Conservation (phyloP, 2,329 filamentous ascomycete genomes). For the Botrytis elliptica region DNA sequence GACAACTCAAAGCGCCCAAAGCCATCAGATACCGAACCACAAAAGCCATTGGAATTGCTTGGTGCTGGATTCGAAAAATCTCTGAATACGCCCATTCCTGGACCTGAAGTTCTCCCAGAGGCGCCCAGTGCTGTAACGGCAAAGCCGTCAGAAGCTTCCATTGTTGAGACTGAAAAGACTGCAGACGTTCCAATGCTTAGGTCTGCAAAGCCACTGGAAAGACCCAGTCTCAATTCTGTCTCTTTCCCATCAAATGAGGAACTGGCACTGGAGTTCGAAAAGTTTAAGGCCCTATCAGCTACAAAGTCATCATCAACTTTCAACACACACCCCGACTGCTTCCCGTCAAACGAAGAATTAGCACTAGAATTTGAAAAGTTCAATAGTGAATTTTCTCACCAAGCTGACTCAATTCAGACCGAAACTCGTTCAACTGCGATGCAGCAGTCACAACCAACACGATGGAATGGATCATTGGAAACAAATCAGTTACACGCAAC, state of each 20-base stretch:
- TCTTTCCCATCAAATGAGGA: constrained; percentile 4
- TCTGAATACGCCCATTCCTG: background rate
- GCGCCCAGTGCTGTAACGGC: background rate
- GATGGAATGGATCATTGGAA: background rate
- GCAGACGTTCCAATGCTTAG: background rate
- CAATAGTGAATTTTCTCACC: background rate
- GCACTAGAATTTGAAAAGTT: constrained; percentile 15
- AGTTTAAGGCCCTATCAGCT: background rate
- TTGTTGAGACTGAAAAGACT: background rate
- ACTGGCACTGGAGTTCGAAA: constrained; percentile 5
- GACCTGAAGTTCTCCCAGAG: background rate
- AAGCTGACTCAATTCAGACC: background rate
- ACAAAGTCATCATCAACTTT: background rate
- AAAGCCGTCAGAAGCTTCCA: background rate
- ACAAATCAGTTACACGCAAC: background rate
- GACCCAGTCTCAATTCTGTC: background rate
- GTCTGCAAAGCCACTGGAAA: background rate
- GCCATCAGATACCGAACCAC: background rate
- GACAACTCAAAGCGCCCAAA: background rate
- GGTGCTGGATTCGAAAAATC: background rate
- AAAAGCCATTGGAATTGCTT: background rate
- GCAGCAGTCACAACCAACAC: background rate
- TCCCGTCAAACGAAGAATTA: constrained; percentile 4
- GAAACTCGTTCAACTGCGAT: background rate
- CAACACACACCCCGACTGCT: background rate